Percentiles rank a stretch among this genome's conserved stretches.
These are phyloP conservation scores for Penicillium coprophilum DNA, from an alignment of 495 filamentous ascomycete species.

Conservation along the genomic window DNA sequence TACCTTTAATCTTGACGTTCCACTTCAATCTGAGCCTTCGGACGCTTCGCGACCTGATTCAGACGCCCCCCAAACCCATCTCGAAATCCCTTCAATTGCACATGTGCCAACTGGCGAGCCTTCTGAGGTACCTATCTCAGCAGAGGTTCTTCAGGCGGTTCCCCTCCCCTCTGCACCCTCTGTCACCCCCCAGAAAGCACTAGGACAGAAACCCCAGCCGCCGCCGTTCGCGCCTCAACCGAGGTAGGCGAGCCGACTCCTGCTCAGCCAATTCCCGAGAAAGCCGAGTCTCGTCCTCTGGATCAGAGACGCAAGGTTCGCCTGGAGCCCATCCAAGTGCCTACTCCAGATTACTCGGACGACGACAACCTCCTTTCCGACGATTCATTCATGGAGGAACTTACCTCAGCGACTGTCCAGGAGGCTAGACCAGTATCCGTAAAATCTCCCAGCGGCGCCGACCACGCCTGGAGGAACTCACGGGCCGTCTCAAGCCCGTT, in stretches of 20 bases:
- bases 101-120: slow-evolving; percentile 20
- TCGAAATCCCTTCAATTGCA: slow-evolving; percentile 18
- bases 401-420: slow-evolving; percentile 77
- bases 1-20: slow-evolving; percentile 36
- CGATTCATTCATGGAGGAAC: slow-evolving; percentile 86
- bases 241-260: slow-evolving; percentile 20
- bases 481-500: slow-evolving; percentile 53
- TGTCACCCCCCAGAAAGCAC: slow-evolving; percentile 19
- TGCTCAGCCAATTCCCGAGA: slow-evolving; percentile 23
- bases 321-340: slow-evolving; percentile 57
- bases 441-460: slow-evolving; percentile 61
- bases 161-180: slow-evolving; percentile 26
- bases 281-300: slow-evolving; percentile 21
- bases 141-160: slow-evolving; percentile 18
- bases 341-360: slow-evolving; percentile 57
- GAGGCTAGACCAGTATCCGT: slow-evolving; percentile 82
- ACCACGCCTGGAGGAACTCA: slow-evolving; percentile 43
- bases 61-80: slow-evolving; percentile 9
- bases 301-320: slow-evolving; percentile 49
- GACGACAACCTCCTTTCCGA: slow-evolving; percentile 70
- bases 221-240: slow-evolving; percentile 21
- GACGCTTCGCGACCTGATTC: slow-evolving; percentile 32
- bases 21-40: slow-evolving; percentile 33
- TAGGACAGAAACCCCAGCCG: slow-evolving; percentile 19
- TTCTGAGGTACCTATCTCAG: slow-evolving; percentile 13